Evolutionary conservation across 2,329 filamentous ascomycete species (phyloP).

Genomic region (Aureobasidium namibiae): DNA sequence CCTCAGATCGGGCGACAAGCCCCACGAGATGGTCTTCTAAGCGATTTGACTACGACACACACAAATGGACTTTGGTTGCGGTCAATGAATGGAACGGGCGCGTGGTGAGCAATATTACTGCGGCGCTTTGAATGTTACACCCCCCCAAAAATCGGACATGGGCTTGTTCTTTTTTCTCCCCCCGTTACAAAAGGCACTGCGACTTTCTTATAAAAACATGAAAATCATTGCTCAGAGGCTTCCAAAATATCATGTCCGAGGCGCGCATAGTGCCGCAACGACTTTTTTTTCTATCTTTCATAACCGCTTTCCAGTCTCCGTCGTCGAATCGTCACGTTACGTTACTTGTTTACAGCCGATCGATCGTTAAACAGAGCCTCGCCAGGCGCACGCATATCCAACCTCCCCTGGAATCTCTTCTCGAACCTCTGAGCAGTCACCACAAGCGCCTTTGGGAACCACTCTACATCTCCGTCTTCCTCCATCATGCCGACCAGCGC

Average conservation of each 20-base stretch:
- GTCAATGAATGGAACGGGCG: conserved; percentile 11
- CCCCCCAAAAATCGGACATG: conserved; percentile 10
- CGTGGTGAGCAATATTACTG: conserved; percentile 12
- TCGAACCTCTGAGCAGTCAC: conserved; percentile 36
- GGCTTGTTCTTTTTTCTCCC: conserved; percentile 12
- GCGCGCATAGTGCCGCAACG: conserved; percentile 13
- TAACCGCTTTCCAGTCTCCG: not conserved
- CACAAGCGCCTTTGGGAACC: conserved; percentile 48
- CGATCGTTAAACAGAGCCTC: conserved; percentile 10
- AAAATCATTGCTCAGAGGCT: conserved; percentile 12
- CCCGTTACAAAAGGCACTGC: conserved; percentile 1
- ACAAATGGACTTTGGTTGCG: conserved; percentile 12
- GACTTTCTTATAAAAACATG: conserved; percentile 13
- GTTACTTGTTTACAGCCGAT: not conserved
- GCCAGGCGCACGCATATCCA: conserved; percentile 16
- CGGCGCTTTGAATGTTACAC: conserved; percentile 11
- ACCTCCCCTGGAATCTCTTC: conserved; percentile 12
- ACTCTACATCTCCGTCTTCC: conserved; percentile 28
- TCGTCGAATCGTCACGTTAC: not conserved
- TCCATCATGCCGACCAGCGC: conserved; percentile 47
- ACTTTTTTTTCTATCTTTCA: conserved; percentile 2
- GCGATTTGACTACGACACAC: conserved; percentile 24
- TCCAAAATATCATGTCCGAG: conserved; percentile 11
- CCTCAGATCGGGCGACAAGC: conserved; percentile 98
- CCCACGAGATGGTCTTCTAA: conserved; percentile 99